A percentile compares a stretch with the other conserved stretches of the same genome.
These are phyloP conservation scores for Picocystis sp. DNA, from an alignment of 163 green algal genomes.

Conservation along the genomic window DNA sequence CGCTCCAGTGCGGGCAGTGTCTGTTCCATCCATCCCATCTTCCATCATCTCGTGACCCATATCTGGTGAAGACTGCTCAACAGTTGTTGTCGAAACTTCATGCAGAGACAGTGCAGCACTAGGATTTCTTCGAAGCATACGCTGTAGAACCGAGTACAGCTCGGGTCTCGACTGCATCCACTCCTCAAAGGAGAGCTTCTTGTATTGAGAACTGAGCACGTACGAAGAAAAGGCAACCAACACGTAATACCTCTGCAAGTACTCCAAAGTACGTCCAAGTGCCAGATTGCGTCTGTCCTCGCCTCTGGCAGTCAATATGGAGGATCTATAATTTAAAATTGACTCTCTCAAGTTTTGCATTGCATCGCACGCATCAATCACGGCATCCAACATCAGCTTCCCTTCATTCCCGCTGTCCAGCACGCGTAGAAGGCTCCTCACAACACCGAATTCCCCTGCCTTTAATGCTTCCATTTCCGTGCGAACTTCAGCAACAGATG, in stretches of 20 bases:
- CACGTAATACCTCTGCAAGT: slow-evolving; percentile 89
- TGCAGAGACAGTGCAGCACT: slow-evolving; percentile 64
- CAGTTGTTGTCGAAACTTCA: slow-evolving; percentile 4
- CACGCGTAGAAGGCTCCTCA: slow-evolving; percentile 58
- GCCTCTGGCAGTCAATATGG: slow-evolving; percentile 58
- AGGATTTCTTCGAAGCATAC: slow-evolving; percentile 67
- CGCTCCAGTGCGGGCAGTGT: slow-evolving; percentile 36
- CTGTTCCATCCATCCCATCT: slow-evolving; percentile 21
- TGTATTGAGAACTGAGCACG: slow-evolving; percentile 42
- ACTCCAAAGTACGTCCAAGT: slow-evolving; percentile 44
- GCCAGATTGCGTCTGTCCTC: slow-evolving; percentile 54
- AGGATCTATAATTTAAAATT: slow-evolving; percentile 60
- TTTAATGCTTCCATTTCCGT: slow-evolving; percentile 7
- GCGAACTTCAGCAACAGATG: background rate
- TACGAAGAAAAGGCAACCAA: slow-evolving; percentile 77
- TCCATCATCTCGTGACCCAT: slow-evolving; percentile 11
- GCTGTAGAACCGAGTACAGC: slow-evolving; percentile 56
- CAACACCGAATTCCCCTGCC: slow-evolving; percentile 15
- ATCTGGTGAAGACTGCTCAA: background rate
- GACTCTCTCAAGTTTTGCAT: slow-evolving; percentile 80
- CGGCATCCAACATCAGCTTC: slow-evolving; percentile 59
- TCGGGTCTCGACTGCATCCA: slow-evolving; percentile 53
- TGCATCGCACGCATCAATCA: slow-evolving; percentile 51
- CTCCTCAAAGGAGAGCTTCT: slow-evolving; percentile 41
- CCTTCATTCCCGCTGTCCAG: slow-evolving; percentile 41